Percentiles rank a stretch among this genome's conserved stretches.
Conservation (phyloP, 139 green algal species). For the Tetradesmus lagerheimii region DNA sequence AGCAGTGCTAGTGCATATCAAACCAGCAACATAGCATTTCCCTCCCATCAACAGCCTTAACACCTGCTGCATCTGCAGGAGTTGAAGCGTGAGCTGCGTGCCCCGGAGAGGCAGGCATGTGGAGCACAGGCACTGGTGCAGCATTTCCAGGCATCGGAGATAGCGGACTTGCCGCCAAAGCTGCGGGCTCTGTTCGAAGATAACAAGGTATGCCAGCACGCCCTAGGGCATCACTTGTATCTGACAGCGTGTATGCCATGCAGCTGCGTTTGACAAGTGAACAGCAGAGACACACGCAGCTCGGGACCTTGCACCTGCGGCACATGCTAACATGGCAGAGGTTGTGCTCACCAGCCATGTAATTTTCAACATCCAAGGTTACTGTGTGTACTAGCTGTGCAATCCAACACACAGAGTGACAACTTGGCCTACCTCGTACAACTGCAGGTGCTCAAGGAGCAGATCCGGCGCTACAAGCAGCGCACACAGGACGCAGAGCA, state of each 20-base stretch:
- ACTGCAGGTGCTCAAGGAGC: constrained; percentile 44
- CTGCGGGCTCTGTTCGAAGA: constrained; percentile 44
- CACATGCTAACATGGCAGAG: background rate
- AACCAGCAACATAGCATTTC: background rate
- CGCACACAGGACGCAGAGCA: constrained; percentile 19
- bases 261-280: background rate
- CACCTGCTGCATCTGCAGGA: background rate
- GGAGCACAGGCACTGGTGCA: background rate
- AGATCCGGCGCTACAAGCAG: constrained; percentile 27
- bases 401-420: background rate
- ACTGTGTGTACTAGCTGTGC: no score
- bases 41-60: no score
- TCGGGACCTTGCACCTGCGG: background rate
- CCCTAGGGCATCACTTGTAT: background rate
- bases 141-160: constrained; percentile 31
- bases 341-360: background rate
- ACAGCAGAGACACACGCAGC: background rate
- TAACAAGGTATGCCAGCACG: constrained; percentile 41
- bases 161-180: constrained; percentile 36
- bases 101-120: background rate
- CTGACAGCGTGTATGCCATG: background rate
- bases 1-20: no score
- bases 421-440: background rate
- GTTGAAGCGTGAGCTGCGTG: background rate
- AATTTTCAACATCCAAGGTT: no score